A percentile compares a stretch with the other conserved stretches of the same genome.
phyloP scores from a whole-genome alignment of 345 rosid species.

The Linum usitatissimum region DNA sequence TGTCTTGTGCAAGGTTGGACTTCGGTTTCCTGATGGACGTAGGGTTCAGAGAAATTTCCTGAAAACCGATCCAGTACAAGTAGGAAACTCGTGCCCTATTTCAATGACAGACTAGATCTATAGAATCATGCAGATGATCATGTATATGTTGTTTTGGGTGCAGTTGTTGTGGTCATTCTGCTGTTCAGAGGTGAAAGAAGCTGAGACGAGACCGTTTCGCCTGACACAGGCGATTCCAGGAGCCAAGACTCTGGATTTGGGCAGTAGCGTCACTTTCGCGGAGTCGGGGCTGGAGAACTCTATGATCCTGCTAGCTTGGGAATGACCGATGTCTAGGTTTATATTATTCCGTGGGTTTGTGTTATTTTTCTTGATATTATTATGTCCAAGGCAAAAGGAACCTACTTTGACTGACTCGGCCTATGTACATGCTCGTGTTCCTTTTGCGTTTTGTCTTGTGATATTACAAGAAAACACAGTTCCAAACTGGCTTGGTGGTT shows the following conservation, averaged over 20 bases:
- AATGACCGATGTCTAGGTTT: slow-evolving; percentile 19
- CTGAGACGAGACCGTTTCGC: slow-evolving; percentile 52
- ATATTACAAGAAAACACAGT: too few relatives aligned
- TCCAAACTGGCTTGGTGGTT: too few relatives aligned
- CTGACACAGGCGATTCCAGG: slow-evolving; percentile 83
- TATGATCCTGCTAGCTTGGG: slow-evolving; percentile 68
- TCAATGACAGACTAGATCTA: too few relatives aligned
- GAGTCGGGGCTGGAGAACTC: slow-evolving; percentile 89
- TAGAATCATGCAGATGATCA: background rate
- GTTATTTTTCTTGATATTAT: too few relatives aligned
- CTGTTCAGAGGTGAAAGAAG: slow-evolving; percentile 48
- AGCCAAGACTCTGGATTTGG: slow-evolving; percentile 62
- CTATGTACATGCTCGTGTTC: too few relatives aligned
- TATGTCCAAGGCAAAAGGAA: too few relatives aligned
- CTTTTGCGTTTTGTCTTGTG: too few relatives aligned
- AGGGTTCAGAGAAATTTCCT: slow-evolving; percentile 80
- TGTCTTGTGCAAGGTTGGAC: slow-evolving; percentile 75
- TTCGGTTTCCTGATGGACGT: slow-evolving; percentile 89
- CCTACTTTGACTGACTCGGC: too few relatives aligned
- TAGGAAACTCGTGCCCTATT: slow-evolving; percentile 8
- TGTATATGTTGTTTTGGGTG: slow-evolving; percentile 11
- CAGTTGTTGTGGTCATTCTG: slow-evolving; percentile 96
- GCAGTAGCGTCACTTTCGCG: slow-evolving; percentile 54
- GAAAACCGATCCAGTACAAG: slow-evolving; percentile 70
- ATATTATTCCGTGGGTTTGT: too few relatives aligned